These are phyloP conservation scores for Cantharellus anzutake DNA, from an alignment of 768 basidiomycete species.

Conservation along the genomic window DNA sequence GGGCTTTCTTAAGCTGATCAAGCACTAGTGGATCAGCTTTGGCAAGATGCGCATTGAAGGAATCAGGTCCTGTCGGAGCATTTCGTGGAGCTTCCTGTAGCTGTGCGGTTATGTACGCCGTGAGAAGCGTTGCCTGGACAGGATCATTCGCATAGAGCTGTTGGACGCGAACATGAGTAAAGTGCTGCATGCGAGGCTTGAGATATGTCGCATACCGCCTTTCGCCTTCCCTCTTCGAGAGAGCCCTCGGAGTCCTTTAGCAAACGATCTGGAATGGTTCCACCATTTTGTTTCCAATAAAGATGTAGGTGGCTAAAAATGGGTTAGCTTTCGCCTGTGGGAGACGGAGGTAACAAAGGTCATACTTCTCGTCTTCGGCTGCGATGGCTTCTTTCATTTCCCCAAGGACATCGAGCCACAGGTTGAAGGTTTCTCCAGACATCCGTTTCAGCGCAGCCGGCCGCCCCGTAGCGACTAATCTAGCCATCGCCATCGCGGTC, in stretches of 20 bases:
- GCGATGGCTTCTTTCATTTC: slow-evolving; percentile 59
- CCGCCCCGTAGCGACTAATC: slow-evolving; percentile 54
- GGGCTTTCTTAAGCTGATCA: slow-evolving; percentile 24
- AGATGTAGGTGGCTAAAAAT: slow-evolving; percentile 19
- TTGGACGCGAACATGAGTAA: neutral
- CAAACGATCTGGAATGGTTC: slow-evolving; percentile 30
- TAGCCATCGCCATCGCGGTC: slow-evolving; percentile 61
- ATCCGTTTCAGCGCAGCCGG: slow-evolving; percentile 54
- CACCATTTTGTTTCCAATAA: slow-evolving; percentile 49
- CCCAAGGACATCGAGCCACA: slow-evolving; percentile 79
- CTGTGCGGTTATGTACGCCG: slow-evolving; percentile 33
- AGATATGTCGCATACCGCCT: slow-evolving; percentile 29
- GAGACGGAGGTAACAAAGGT: slow-evolving; percentile 17
- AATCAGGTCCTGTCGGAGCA: slow-evolving; percentile 34
- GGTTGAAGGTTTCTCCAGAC: slow-evolving; percentile 56
- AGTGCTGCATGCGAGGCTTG: neutral
- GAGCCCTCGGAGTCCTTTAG: slow-evolving; percentile 51
- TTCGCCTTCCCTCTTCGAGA: slow-evolving; percentile 56
- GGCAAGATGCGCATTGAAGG: slow-evolving; percentile 43
- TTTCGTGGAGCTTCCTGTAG: slow-evolving; percentile 42
- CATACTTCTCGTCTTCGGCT: slow-evolving; percentile 14
- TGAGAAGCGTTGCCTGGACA: slow-evolving; percentile 47
- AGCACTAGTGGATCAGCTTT: slow-evolving; percentile 59
- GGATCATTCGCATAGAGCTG: slow-evolving; percentile 58
- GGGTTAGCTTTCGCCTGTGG: slow-evolving; percentile 16